Evolutionary conservation across 768 basidiomycete species (phyloP), one percentile per base, ranked within the genome.

Genomic region (Lactifluus echinatus): DNA sequence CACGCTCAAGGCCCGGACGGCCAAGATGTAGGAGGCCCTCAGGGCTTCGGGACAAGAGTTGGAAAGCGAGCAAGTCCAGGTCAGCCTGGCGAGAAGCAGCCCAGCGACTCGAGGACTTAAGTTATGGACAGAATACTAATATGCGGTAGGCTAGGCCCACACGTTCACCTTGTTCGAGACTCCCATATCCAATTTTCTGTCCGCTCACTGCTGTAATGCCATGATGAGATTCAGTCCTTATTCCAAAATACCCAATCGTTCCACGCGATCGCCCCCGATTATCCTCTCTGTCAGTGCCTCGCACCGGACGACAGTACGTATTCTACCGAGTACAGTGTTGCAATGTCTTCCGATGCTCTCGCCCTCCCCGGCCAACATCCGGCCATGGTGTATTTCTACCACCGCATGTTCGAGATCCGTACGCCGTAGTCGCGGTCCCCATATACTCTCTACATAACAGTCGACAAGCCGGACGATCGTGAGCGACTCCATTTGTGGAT

Each of bases 401-500:
- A 67, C 70, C 6, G 72, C 76, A 15, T 59, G 64, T 67, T 79
- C 77, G 12, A 82, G 63, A 61, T 82, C 78, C 12, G 73, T 72
- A 37, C 76, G 69, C 15, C 81, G 74, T 28, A 83, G 57, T 31
- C 82, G 72, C 1, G 71, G 69, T 40, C 79, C 82, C 82, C 82
- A 83, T 26, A 84, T 83, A 55, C 80, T 80, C 45, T 72, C 76
- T 11, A 68, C 66, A 63, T 82, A 83, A 21, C 73, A 74, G 57
- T 83, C 82, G n/a, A 81, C 75, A 6, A 81, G 69, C 39, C 71
- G 68, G 24, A 82, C 65, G 28, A 62, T 46, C 54, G 67, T 62
- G 23, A 81, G 68, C 29, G 51, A 57, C 12, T 51, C 40, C 28
- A 57, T 46, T 54, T 63, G 60, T 15, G 52, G 59, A 26, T 52